A percentile compares a stretch with the other conserved stretches of the same genome.
Conservation (phyloP, 1,284 basidiomycete species). For the Ustilago cynodontis region DNA sequence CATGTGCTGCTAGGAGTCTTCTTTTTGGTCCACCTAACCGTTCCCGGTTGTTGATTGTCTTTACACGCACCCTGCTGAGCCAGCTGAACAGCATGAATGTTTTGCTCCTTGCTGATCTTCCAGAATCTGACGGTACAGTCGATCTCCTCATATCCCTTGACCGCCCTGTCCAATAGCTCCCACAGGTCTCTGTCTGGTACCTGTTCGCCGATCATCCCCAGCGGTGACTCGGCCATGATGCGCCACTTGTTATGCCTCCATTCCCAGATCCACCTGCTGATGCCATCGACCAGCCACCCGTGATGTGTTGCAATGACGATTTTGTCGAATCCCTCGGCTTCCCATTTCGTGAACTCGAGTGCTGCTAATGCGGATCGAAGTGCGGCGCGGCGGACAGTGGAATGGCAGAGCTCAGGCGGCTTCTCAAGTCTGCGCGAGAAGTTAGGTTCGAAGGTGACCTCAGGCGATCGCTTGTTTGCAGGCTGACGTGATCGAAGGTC, state of each 20-base stretch:
- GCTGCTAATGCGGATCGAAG: constrained; percentile 64
- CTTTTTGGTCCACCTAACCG: constrained; percentile 64
- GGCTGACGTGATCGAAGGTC: constrained; percentile 26
- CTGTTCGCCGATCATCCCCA: constrained; percentile 57
- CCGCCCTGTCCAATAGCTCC: constrained; percentile 64
- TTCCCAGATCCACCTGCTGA: constrained; percentile 64
- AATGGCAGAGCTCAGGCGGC: constrained; percentile 43
- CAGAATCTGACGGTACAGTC: constrained; percentile 69
- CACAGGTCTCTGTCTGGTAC: constrained; percentile 68
- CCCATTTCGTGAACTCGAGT: constrained; percentile 64
- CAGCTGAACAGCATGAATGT: constrained; percentile 48
- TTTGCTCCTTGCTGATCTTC: constrained; percentile 57
- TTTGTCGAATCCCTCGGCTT: constrained; percentile 68
- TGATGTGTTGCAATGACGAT: constrained; percentile 66
- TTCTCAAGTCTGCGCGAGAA: constrained; percentile 63
- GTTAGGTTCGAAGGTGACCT: constrained; percentile 51
- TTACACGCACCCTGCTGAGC: constrained; percentile 64
- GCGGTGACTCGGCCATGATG: constrained; percentile 45
- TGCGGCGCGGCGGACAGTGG: constrained; percentile 56
- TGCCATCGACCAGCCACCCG: constrained; percentile 66
- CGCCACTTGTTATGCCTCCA: constrained; percentile 66
- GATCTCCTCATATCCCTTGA: constrained; percentile 62
- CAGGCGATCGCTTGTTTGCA: constrained; percentile 21
- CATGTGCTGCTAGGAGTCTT: constrained; percentile 25
- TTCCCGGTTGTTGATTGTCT: constrained; percentile 56